Base-by-base conservation (phyloP, 169 alveolate species). In the Plasmodium berghei region DNA sequence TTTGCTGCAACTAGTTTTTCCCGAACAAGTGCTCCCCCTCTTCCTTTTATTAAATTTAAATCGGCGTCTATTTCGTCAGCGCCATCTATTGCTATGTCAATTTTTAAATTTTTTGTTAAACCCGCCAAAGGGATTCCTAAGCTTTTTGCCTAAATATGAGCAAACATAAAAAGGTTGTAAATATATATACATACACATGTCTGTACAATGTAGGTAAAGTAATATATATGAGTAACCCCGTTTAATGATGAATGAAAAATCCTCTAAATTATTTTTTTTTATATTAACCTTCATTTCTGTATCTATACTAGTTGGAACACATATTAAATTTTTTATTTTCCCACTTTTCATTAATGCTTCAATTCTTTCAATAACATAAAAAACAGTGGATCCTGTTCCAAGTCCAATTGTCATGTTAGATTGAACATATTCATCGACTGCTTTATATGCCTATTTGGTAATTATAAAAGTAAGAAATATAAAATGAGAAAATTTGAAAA, bases 1-100 rank as follows among this genome's bases (percentile, higher is more conserved):
- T 85, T 73, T 16, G 74, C 73, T 52, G 94, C 97, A 9, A 95
- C 95, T 70, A 95, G 74, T 87, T 93, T 94, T 73, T 95, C 97
- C 54, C 96, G 91, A 83, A 95, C 93, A 18, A 94, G 74, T 20
- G 97, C 97, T 16, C 97, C 97, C 0, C 97, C 97, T 0, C 97
- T 92, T 6, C 97, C 97, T 89, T 95, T 95, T 22, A 95, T 88
- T 18, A 95, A 87, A 73, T 89, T 92, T 61, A 95, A 72, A 16
- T 94, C 26, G 40, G 70, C 20, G 64, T 94, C 96, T 34, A 95
- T 92, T 52, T 95, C 97, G 71, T 95, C 97, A 0, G 97, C 96
- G 0, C 97, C 97, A 70, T 95, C 97, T 16, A 95, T 90, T 8
- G 96, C 94, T 16, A 95, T 93, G 62, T 94, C 97, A 16, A 95